These are phyloP conservation scores for Mycena sanguinolenta DNA, from an alignment of 768 basidiomycete genomes.

Conservation along the genomic window DNA sequence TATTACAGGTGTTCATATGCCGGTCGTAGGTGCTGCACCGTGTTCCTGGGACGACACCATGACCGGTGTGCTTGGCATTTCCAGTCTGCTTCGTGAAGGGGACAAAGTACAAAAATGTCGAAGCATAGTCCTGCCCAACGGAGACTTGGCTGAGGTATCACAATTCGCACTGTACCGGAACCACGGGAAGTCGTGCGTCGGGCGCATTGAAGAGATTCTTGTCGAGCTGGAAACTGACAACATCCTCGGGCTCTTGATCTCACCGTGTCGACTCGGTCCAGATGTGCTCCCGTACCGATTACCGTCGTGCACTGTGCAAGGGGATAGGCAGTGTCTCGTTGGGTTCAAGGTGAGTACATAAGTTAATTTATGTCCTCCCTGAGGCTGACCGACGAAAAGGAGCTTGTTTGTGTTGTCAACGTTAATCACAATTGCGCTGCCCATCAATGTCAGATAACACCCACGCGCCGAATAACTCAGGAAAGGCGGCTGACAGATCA, in stretches of 20 bases:
- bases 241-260: not conserved
- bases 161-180: not conserved
- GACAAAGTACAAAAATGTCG: not conserved
- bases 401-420: not conserved
- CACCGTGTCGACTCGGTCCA: not conserved
- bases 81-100: not conserved
- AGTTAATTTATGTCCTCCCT: no score
- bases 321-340: not conserved
- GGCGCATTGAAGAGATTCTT: not conserved
- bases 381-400: not conserved
- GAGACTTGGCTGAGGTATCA: not conserved
- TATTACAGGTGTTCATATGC: not conserved
- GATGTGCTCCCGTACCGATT: not conserved
- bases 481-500: not conserved
- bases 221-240: not conserved
- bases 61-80: not conserved
- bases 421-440: slow-evolving; percentile 11
- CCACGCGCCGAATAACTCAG: not conserved
- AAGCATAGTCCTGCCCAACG: not conserved
- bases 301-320: not conserved
- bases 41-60: not conserved
- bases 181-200: not conserved
- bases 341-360: not conserved
- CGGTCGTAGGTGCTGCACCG: not conserved
- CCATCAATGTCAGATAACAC: not conserved